Conservation (phyloP, 441 rosid genomes). For the Dalechampia spathulata region DNA sequence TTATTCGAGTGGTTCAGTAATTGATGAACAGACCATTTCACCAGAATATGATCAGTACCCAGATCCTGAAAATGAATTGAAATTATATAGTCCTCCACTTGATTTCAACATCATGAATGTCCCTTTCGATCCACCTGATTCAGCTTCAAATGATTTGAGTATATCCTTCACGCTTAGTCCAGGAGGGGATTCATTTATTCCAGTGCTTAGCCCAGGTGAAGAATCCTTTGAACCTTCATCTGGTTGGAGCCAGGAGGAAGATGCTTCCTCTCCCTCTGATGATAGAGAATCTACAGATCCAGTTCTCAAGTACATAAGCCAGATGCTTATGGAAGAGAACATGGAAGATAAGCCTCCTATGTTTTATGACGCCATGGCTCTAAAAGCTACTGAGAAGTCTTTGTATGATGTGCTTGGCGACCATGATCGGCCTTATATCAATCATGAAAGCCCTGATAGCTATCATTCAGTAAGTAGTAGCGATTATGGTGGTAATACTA, state of each 20-base stretch:
- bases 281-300: conserved; percentile 40
- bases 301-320: conserved; percentile 51
- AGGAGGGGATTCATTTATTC: no score
- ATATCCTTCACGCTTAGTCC: conserved; percentile 11
- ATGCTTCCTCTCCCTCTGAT: conserved; percentile 32
- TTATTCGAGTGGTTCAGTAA: conserved; percentile 19
- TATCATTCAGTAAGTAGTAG: conserved; percentile 20
- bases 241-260: conserved; percentile 28
- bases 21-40: conserved; percentile 21
- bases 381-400: conserved; percentile 56
- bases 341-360: conserved; percentile 47
- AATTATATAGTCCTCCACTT: conserved; percentile 24
- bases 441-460: conserved; percentile 25
- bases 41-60: conserved; percentile 20
- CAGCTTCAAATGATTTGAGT: conserved; percentile 17
- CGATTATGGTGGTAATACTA: conserved; percentile 20
- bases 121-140: conserved; percentile 18
- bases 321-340: conserved; percentile 81
- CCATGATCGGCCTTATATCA: conserved; percentile 21
- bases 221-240: conserved; percentile 13
- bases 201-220: no score
- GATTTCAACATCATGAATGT: conserved; percentile 22
- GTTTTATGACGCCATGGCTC: conserved; percentile 56
- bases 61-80: conserved; percentile 19
- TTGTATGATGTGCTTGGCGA: conserved; percentile 52